These are phyloP conservation scores for Backusella circina DNA, from an alignment of 192 early-diverging fungal species.

Conservation along the genomic window DNA sequence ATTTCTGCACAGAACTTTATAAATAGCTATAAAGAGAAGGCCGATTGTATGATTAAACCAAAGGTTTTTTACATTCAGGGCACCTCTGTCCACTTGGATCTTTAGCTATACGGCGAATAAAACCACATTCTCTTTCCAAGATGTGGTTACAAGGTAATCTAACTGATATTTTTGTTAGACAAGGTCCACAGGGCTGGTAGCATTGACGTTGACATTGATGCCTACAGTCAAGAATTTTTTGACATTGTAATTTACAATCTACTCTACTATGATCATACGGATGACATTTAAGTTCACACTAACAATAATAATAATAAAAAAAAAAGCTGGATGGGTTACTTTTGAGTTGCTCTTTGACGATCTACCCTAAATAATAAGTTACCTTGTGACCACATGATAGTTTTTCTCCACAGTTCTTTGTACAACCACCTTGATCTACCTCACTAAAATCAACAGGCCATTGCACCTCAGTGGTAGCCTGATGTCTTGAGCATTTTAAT, in stretches of 20 bases:
- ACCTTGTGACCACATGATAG: constrained; percentile 36
- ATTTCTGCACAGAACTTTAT: neutral
- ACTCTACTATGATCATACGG: constrained; percentile 21
- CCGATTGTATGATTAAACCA: neutral
- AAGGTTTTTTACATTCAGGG: neutral
- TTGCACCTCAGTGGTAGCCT: constrained; percentile 30
- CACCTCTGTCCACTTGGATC: neutral
- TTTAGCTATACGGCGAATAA: constrained; percentile 3
- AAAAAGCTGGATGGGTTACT: neutral
- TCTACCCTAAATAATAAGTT: constrained; percentile 3
- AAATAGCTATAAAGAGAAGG: neutral
- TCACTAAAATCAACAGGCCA: constrained; percentile 43
- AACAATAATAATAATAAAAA: neutral
- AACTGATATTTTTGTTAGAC: neutral
- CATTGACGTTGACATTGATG: constrained; percentile 26
- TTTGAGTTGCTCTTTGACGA: neutral
- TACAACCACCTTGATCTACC: constrained; percentile 46
- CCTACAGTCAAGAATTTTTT: constrained; percentile 13
- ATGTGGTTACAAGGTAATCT: constrained; percentile 18
- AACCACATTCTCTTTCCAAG: constrained; percentile 14
- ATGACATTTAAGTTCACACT: constrained; percentile 31
- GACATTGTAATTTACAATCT: constrained; percentile 19
- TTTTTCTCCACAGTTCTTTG: constrained; percentile 28
- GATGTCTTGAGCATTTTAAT: constrained; percentile 38
- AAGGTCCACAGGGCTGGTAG: constrained; percentile 18